A percentile compares a stretch with the other conserved stretches of the same genome.
These are phyloP conservation scores for Verticillium dahliae DNA, from an alignment of 2,329 filamentous ascomycete species.

Conservation along the genomic window DNA sequence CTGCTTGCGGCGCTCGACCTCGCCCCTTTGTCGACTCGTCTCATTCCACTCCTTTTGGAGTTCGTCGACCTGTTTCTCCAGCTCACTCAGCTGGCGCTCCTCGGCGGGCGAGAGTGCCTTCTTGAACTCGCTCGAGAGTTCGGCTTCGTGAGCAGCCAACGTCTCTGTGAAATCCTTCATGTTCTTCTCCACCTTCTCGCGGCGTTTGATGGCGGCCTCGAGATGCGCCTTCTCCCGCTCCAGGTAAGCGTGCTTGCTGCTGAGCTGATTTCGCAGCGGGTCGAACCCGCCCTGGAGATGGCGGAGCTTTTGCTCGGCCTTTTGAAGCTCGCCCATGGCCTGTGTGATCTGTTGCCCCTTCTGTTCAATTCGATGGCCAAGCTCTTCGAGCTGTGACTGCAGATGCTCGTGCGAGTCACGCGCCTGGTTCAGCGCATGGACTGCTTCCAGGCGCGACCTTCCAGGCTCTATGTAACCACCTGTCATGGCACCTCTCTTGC, in stretches of 20 bases:
- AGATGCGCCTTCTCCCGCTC: constrained; percentile 68
- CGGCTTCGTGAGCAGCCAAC: constrained; percentile 69
- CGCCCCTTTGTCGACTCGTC: constrained; percentile 64
- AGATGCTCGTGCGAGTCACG: constrained; percentile 68
- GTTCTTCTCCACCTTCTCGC: constrained; percentile 65
- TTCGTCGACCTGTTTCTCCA: constrained; percentile 63
- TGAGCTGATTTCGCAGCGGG: constrained; percentile 70
- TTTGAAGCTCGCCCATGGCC: constrained; percentile 78
- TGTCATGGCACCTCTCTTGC: constrained; percentile 91
- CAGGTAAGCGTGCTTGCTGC: constrained; percentile 66
- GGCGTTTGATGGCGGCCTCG: constrained; percentile 57
- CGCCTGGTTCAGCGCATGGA: constrained; percentile 68
- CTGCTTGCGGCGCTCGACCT: constrained; percentile 74
- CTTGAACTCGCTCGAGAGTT: constrained; percentile 83
- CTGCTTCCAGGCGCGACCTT: constrained; percentile 79
- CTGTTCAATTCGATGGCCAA: constrained; percentile 63
- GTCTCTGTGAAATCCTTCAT: constrained; percentile 72
- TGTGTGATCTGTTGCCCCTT: constrained; percentile 86
- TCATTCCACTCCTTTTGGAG: constrained; percentile 73
- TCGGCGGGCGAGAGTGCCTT: constrained; percentile 80
- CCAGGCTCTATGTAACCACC: constrained; percentile 88
- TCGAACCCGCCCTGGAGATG: constrained; percentile 79
- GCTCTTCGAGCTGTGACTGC: constrained; percentile 54
- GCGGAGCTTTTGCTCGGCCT: constrained; percentile 69
- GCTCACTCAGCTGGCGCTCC: constrained; percentile 68